These are phyloP conservation scores for Calonectria fujianensis DNA, from an alignment of 2,329 filamentous ascomycete species.

Conservation along the genomic window DNA sequence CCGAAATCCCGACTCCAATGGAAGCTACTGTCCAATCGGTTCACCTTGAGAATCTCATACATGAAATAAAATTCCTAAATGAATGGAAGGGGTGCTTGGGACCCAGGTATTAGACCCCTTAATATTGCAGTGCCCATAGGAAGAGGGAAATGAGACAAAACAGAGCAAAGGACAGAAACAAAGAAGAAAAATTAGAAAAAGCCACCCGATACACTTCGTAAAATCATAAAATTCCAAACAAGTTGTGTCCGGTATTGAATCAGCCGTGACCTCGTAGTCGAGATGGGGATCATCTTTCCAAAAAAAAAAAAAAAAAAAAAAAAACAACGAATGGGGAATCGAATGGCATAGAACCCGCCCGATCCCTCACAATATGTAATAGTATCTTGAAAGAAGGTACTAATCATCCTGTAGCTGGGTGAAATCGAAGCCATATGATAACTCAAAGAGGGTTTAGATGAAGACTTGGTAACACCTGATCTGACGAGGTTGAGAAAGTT, in stretches of 20 bases:
- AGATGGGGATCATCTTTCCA: neutral
- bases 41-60: conserved; percentile 8
- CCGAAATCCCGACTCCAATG: neutral
- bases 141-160: neutral
- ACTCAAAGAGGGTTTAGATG: neutral
- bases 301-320: neutral
- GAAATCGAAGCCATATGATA: neutral
- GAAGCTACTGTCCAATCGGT: neutral
- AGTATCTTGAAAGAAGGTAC: neutral
- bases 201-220: conserved; percentile 22
- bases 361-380: neutral
- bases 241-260: conserved; percentile 4
- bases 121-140: neutral
- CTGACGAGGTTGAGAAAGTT: neutral
- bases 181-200: neutral
- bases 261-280: neutral
- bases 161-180: neutral
- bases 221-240: conserved; percentile 21
- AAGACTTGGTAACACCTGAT: neutral
- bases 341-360: neutral
- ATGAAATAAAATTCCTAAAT: conserved; percentile 23
- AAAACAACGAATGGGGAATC: neutral
- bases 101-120: neutral
- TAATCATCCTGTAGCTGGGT: neutral
- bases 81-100: conserved; percentile 3